These are phyloP conservation scores for Prillingera fragicola DNA, from an alignment of 1,284 basidiomycete genomes.

Conservation along the genomic window DNA sequence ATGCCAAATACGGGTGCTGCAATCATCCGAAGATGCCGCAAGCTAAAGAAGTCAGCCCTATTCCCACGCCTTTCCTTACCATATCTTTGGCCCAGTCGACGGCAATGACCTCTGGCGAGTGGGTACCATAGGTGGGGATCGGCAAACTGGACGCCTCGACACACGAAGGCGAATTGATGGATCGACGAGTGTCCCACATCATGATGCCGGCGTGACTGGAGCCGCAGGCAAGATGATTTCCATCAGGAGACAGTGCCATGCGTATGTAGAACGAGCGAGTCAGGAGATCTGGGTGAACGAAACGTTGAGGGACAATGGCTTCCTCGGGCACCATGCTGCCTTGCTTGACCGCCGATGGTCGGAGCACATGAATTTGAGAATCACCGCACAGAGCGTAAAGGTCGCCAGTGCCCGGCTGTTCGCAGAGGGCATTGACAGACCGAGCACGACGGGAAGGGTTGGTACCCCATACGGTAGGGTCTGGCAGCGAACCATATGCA, in stretches of 20 bases:
- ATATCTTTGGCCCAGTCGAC: constrained; percentile 46
- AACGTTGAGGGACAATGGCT: constrained; percentile 31
- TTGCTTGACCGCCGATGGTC: constrained; percentile 24
- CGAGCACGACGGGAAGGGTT: constrained; percentile 31
- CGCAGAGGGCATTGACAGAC: constrained; percentile 38
- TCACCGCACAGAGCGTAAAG: constrained; percentile 39
- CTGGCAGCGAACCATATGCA: constrained; percentile 25
- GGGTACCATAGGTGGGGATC: neutral
- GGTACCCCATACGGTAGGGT: constrained; percentile 27
- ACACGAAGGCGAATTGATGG: neutral
- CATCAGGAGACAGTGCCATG: constrained; percentile 39
- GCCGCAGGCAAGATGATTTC: constrained; percentile 39
- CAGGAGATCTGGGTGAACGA: constrained; percentile 35
- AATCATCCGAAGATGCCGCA: constrained; percentile 42
- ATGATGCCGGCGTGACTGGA: constrained; percentile 38
- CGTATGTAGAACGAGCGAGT: constrained; percentile 41
- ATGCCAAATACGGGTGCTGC: constrained; percentile 41
- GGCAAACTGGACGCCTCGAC: neutral
- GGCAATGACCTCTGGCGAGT: constrained; percentile 34
- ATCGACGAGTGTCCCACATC: constrained; percentile 40
- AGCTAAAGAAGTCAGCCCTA: constrained; percentile 19
- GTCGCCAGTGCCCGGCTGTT: constrained; percentile 37
- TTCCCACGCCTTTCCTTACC: constrained; percentile 23
- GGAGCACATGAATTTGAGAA: constrained; percentile 37
- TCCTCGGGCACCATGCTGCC: constrained; percentile 2